Evolutionary conservation across 2,329 filamentous ascomycete species (phyloP), one percentile per base, ranked within the genome.

Genomic region (Thielaviopsis euricoi): DNA sequence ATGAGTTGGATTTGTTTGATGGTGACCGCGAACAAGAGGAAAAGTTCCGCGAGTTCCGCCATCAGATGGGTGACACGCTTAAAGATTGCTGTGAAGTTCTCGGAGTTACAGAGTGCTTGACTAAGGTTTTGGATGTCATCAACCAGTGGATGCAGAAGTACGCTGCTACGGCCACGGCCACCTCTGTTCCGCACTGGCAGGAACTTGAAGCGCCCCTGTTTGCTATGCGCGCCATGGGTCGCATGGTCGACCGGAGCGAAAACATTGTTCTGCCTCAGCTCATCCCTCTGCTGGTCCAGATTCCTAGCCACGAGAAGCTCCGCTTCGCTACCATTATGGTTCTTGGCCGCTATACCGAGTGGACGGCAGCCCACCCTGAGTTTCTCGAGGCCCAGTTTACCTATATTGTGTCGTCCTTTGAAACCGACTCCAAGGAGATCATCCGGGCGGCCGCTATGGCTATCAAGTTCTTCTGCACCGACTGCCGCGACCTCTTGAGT

Each of bases 261-360:
- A 85, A 78, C 63, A 83, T 88, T 46, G 87, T 98, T 64, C 76
- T 98, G 48, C 87, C 89, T 2, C 87, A 91, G 66, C 82, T 98
- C 17, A 95, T 98, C 73, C 90, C 90, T 19, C 76, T 98, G 58
- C 82, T 98, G 62, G 89, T 95, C 12, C 87, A 94, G 67, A 95
- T 98, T 61, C 93, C 93, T 0, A 85, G 87, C 66, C 93, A 98
- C 66, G 89, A 97, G 71, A 98, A 97, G 74, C 80, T 98, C n/a
- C 88, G 90, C 7, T 98, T 98, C 71, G 91, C 95, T 62, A 91
- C 91, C 6, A 95, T 97, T 66, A 96, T 98, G 89, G 90, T 94
- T 2, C 79, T 98, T 22, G 93, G 89, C 43, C 81, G 93, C 62
- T 98, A 98, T 68, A 98, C 94, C 0, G 91, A 97, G 70, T 98